phyloP scores from a whole-genome alignment of 106 monocot genomes.

The Chionographis japonica region DNA sequence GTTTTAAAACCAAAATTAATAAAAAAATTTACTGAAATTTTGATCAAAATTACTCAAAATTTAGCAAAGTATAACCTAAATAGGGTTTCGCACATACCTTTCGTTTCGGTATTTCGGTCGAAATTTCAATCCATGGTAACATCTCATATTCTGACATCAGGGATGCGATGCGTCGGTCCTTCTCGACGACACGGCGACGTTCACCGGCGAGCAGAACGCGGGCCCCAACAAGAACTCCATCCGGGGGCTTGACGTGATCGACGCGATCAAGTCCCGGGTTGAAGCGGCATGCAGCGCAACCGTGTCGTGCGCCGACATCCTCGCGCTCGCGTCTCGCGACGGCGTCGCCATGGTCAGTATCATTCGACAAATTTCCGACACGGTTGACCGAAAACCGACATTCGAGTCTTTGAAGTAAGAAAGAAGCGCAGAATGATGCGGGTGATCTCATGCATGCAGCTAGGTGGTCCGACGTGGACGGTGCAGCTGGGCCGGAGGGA shows the following conservation, averaged over 20 bases:
- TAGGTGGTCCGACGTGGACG: slow-evolving; percentile 17
- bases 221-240: slow-evolving; percentile 19
- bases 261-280: slow-evolving; percentile 17
- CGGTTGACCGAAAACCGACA: no score
- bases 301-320: slow-evolving; percentile 39
- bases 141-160: neutral
- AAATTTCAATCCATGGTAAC: no score
- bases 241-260: slow-evolving; percentile 28
- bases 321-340: slow-evolving; percentile 36
- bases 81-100: no score
- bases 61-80: no score
- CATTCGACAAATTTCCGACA: no score
- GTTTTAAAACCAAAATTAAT: no score
- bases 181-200: slow-evolving; percentile 15
- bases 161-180: slow-evolving; percentile 36
- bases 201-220: slow-evolving; percentile 34
- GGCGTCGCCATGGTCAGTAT: neutral
- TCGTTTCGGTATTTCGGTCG: no score
- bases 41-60: no score
- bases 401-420: no score
- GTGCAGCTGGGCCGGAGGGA: slow-evolving; percentile 20
- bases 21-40: no score
- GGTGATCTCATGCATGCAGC: neutral
- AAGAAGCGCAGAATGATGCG: no score
- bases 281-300: slow-evolving; percentile 19